phyloP scores from a whole-genome alignment of 192 early-diverging fungal species.

The Coemansia sp. region DNA sequence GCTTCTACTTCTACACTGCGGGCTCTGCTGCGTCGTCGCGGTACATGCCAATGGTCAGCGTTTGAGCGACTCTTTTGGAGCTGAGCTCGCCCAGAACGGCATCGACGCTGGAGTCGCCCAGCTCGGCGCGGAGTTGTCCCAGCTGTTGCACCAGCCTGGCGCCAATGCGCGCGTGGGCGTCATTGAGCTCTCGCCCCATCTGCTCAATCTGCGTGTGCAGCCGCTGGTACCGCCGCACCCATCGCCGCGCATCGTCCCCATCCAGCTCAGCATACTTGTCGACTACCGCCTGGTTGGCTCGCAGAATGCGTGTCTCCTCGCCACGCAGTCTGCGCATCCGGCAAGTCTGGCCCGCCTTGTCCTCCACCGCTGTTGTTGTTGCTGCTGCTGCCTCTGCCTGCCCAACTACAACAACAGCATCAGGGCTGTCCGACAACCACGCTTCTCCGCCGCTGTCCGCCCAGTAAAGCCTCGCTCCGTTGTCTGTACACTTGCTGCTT shows the following conservation, averaged over 20 bases:
- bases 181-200: slow-evolving; percentile 14
- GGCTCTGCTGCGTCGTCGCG: slow-evolving; percentile 12
- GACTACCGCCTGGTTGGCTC: slow-evolving; percentile 17
- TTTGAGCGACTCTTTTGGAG: not conserved
- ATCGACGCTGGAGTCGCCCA: slow-evolving; percentile 32
- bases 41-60: slow-evolving; percentile 29
- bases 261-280: slow-evolving; percentile 31
- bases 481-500: slow-evolving; percentile 20
- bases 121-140: slow-evolving; percentile 19
- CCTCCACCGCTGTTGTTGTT: not conserved
- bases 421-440: slow-evolving; percentile 44
- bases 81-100: slow-evolving; percentile 5
- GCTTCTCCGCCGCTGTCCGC: slow-evolving; percentile 4
- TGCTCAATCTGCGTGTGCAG: slow-evolving; percentile 23
- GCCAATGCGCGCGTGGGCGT: slow-evolving; percentile 20
- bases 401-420: slow-evolving; percentile 24
- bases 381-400: not conserved
- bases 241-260: slow-evolving; percentile 26
- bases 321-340: slow-evolving; percentile 36
- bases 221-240: slow-evolving; percentile 34
- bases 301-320: slow-evolving; percentile 35
- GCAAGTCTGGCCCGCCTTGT: slow-evolving; percentile 12
- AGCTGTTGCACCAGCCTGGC: slow-evolving; percentile 14
- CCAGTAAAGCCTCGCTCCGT: slow-evolving; percentile 40
- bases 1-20: not conserved